phyloP scores from a whole-genome alignment of 2,329 filamentous ascomycete genomes.

The Teratosphaeria pseudoeucalypti region DNA sequence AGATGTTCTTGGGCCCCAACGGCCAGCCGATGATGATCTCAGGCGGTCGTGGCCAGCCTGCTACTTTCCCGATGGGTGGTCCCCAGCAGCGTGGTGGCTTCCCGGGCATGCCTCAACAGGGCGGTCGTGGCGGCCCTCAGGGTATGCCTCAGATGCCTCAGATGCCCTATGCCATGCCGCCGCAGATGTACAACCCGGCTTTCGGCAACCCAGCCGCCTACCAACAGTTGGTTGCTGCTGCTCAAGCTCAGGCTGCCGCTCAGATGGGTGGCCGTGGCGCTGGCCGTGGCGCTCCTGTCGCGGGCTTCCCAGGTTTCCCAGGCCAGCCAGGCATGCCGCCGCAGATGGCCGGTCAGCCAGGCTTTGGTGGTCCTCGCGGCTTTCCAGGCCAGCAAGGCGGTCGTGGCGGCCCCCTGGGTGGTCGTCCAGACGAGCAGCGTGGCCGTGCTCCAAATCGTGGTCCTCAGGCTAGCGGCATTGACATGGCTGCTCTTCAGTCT shows the following conservation, averaged over 20 bases:
- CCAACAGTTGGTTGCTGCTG: constrained; percentile 52
- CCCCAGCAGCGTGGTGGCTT: constrained; percentile 81
- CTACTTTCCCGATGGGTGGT: constrained; percentile 57
- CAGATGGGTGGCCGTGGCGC: constrained; percentile 51
- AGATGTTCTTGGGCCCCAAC: constrained; percentile 80
- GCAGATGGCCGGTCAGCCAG: constrained; percentile 48
- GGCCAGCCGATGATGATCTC: constrained; percentile 56
- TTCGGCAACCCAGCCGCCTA: constrained; percentile 65
- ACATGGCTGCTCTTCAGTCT: constrained; percentile 41
- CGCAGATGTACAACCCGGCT: constrained; percentile 60
- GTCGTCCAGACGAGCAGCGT: constrained; percentile 28
- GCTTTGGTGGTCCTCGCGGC: constrained; percentile 30
- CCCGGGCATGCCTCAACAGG: constrained; percentile 69
- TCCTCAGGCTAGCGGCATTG: constrained; percentile 28
- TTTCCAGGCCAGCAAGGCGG: constrained; percentile 19
- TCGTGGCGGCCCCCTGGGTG: constrained; percentile 24
- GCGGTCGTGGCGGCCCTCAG: constrained; percentile 69
- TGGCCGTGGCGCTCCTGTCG: constrained; percentile 56
- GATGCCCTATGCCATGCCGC: constrained; percentile 71
- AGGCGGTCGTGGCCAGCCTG: constrained; percentile 43
- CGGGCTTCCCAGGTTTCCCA: constrained; percentile 60
- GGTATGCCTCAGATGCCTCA: constrained; percentile 76
- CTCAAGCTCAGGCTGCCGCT: constrained; percentile 53
- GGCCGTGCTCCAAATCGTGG: constrained; percentile 29
- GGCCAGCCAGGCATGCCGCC: constrained; percentile 39